A percentile compares a stretch with the other conserved stretches of the same genome.
These are phyloP conservation scores for Neolentinus lepideus DNA, from an alignment of 1,284 basidiomycete genomes.

Conservation along the genomic window DNA sequence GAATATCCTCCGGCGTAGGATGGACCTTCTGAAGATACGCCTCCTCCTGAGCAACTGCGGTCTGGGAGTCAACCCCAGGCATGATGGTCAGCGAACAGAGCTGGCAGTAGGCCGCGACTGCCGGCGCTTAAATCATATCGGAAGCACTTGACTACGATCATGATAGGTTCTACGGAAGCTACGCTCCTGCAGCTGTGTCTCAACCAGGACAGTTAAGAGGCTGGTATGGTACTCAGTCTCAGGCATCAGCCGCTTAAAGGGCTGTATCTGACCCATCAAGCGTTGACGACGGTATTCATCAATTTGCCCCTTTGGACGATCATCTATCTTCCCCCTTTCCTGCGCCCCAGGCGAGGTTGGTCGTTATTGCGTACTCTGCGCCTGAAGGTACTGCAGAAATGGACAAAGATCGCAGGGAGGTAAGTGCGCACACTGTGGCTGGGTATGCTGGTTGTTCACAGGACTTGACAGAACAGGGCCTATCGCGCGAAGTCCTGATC, in stretches of 20 bases:
- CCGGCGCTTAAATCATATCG: no score
- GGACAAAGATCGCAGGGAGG: conserved; percentile 7
- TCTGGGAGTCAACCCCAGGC: conserved; percentile 41
- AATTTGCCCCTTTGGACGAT: conserved; percentile 40
- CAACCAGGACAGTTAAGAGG: neutral
- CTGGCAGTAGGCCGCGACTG: no score
- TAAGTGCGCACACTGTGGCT: neutral
- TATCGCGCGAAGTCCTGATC: conserved; percentile 23
- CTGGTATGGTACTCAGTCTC: neutral
- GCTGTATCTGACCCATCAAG: conserved; percentile 28
- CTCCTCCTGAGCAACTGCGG: conserved; percentile 56
- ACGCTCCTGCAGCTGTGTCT: no score
- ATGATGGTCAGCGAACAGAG: conserved; percentile 13
- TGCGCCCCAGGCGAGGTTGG: conserved; percentile 20
- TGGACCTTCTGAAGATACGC: conserved; percentile 53
- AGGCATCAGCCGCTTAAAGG: conserved; percentile 18
- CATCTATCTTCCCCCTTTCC: conserved; percentile 14
- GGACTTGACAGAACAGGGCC: neutral
- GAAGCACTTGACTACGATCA: no score
- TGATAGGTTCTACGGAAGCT: no score
- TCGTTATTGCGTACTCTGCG: conserved; percentile 27
- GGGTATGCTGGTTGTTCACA: neutral
- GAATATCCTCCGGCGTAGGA: conserved; percentile 74
- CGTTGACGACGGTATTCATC: conserved; percentile 33
- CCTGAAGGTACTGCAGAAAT: conserved; percentile 28